phyloP scores from a whole-genome alignment of 2,329 filamentous ascomycete genomes.

The Diaporthe citrichinensis region DNA sequence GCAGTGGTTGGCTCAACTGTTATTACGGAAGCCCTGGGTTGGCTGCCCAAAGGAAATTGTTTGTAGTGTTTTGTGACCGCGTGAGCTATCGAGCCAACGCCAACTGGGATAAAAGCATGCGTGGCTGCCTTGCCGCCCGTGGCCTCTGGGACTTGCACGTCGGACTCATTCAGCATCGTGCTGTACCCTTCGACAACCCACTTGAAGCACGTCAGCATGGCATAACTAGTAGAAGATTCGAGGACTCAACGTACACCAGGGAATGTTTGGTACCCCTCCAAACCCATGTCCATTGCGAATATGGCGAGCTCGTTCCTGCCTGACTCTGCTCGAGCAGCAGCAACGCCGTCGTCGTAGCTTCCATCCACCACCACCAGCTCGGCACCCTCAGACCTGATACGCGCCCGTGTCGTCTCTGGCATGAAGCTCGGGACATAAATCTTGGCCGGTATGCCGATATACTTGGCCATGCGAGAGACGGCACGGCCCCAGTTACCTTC shows the following conservation, averaged over 20 bases:
- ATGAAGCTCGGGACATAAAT: constrained; percentile 77
- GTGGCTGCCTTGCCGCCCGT: constrained; percentile 55
- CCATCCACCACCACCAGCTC: constrained; percentile 67
- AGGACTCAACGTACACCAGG: constrained; percentile 61
- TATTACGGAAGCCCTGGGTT: constrained; percentile 61
- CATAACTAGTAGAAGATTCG: too few species aligned
- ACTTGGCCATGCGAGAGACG: constrained; percentile 75
- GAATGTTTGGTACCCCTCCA: constrained; percentile 75
- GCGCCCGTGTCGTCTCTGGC: constrained; percentile 63
- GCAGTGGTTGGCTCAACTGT: constrained; percentile 79
- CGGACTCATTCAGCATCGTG: constrained; percentile 79
- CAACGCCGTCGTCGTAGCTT: constrained; percentile 75
- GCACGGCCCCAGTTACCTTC: constrained; percentile 86
- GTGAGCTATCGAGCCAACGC: constrained; percentile 81
- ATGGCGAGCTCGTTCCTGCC: constrained; percentile 58
- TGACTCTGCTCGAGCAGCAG: constrained; percentile 60
- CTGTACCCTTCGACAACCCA: constrained; percentile 86
- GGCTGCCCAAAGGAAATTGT: constrained; percentile 29
- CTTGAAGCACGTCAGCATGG: constrained; percentile 47
- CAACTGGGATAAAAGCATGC: constrained; percentile 75
- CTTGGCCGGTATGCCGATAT: constrained; percentile 67
- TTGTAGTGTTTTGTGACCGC: constrained; percentile 78
- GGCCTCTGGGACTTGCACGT: constrained; percentile 68
- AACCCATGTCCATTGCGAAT: constrained; percentile 78
- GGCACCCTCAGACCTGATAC: constrained; percentile 75